These are phyloP conservation scores for Colletotrichum coccodes DNA, from an alignment of 2,329 filamentous ascomycete genomes.

Conservation along the genomic window DNA sequence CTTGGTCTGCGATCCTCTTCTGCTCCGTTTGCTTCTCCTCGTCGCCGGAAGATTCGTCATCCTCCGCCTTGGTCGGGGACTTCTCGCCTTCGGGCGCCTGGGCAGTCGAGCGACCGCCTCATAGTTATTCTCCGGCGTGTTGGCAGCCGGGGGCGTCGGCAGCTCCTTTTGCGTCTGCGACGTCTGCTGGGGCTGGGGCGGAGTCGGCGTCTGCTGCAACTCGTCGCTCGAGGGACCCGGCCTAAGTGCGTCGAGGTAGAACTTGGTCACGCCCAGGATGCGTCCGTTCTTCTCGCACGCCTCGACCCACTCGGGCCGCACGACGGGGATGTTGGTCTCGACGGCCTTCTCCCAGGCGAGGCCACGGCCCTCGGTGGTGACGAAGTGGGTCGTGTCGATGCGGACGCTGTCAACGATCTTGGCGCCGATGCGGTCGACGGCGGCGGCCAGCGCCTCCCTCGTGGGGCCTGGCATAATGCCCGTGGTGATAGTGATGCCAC, in stretches of 20 bases:
- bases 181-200: conserved; percentile 36
- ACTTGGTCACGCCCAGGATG: conserved; percentile 93
- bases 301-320: conserved; percentile 95
- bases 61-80: conserved; percentile 31
- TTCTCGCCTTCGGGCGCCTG: conserved; percentile 35
- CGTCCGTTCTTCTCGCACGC: conserved; percentile 94
- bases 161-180: conserved; percentile 46
- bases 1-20: conserved; percentile 47
- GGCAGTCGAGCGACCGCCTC: conserved; percentile 31
- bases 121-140: conserved; percentile 40
- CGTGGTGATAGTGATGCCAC: conserved; percentile 92
- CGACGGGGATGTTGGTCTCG: conserved; percentile 97
- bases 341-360: conserved; percentile 95
- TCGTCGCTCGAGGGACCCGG: conserved; percentile 53
- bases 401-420: conserved; percentile 90
- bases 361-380: conserved; percentile 92
- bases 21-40: conserved; percentile 47
- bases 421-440: conserved; percentile 89
- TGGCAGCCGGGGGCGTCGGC: conserved; percentile 37
- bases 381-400: conserved; percentile 98
- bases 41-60: conserved; percentile 42
- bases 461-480: conserved; percentile 82
- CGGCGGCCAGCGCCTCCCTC: conserved; percentile 77
- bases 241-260: conserved; percentile 86
- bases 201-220: conserved; percentile 37